Evolutionary conservation across 2,329 filamentous ascomycete genomes (phyloP), one percentile per base, ranked within the genome.

Genomic region (Zalaria obscura): DNA sequence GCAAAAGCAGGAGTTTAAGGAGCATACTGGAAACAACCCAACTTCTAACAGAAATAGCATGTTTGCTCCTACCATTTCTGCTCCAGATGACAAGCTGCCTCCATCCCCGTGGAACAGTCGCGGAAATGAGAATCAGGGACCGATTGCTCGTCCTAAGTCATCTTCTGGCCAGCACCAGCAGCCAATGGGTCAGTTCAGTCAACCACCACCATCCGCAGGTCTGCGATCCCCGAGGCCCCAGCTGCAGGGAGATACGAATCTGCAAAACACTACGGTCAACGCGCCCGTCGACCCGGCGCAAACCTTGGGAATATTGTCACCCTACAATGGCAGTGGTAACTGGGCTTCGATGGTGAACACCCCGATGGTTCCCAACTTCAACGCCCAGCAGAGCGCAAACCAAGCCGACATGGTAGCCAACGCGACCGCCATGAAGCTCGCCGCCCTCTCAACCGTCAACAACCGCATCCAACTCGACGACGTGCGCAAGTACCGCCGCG

Each of bases 331-430:
- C 40, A 86, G 86, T 58, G 86, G 85, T 43, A 96, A 91, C 68
- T 98, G 91, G 91, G 91, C 91, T 25, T 96, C 91, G 5, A 93
- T 95, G 83, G 80, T 93, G 48, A 96, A 94, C 65, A 98, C 91
- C 2, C 91, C 91, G 2, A 93, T 96, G 83, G 84, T 89, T 4
- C 68, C 85, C 34, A 89, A 80, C 50, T 98, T 96, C 62, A 80
- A 52, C 47, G 46, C 73, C 48, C 61, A 62, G 27, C 70, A 69
- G 51, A 64, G 64, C 33, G 64, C 70, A 47, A 79, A 74, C 42
- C 88, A 95, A 60, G 88, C 87, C 10, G 91, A 98, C 56, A 96
- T 96, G 89, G 83, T 98, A 44, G 91, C 91, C 45, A 98, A 96
- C 58, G 91, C 91, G 26, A 96, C 91, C 10, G 91, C 91, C 25